These are phyloP conservation scores for Plasmodium reichenowi DNA, from an alignment of 169 alveolate species.

Conservation along the genomic window DNA sequence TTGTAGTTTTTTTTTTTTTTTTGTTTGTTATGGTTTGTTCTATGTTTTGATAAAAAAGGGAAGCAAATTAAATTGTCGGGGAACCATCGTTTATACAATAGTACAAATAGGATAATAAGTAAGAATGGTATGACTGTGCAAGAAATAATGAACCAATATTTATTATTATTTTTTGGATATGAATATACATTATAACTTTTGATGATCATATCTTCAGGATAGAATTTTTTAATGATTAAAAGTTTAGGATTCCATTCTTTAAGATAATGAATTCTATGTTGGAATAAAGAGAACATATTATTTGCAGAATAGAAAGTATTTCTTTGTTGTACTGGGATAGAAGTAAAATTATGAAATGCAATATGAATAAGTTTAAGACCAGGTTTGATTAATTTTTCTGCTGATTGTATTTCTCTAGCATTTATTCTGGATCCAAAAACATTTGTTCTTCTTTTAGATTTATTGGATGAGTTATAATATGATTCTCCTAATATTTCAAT, in stretches of 20 bases:
- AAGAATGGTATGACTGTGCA: slow-evolving; percentile 31
- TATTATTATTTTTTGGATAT: background rate
- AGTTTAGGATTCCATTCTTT: slow-evolving; percentile 46
- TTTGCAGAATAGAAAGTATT: slow-evolving; percentile 38
- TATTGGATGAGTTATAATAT: slow-evolving; percentile 10
- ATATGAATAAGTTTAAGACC: slow-evolving; percentile 47
- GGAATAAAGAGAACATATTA: slow-evolving; percentile 49
- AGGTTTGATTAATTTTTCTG: slow-evolving; percentile 19
- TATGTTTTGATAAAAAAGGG: background rate
- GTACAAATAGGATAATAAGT: slow-evolving; percentile 12
- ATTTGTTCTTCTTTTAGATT: slow-evolving; percentile 31
- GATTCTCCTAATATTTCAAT: slow-evolving; percentile 55
- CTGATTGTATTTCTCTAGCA: slow-evolving; percentile 21
- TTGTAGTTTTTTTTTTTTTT: slow-evolving; percentile 21
- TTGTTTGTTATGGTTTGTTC: background rate
- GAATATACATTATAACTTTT: slow-evolving; percentile 42
- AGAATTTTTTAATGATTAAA: slow-evolving; percentile 38
- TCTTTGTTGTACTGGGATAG: slow-evolving; percentile 24
- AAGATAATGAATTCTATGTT: slow-evolving; percentile 44
- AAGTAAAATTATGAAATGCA: slow-evolving; percentile 60
- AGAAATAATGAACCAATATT: slow-evolving; percentile 40
- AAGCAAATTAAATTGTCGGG: background rate
- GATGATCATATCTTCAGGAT: slow-evolving; percentile 40
- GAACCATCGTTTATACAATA: slow-evolving; percentile 10
- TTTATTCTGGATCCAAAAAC: slow-evolving; percentile 48